phyloP scores from a whole-genome alignment of 169 alveolate species.

The Eimeria necatrix region DNA sequence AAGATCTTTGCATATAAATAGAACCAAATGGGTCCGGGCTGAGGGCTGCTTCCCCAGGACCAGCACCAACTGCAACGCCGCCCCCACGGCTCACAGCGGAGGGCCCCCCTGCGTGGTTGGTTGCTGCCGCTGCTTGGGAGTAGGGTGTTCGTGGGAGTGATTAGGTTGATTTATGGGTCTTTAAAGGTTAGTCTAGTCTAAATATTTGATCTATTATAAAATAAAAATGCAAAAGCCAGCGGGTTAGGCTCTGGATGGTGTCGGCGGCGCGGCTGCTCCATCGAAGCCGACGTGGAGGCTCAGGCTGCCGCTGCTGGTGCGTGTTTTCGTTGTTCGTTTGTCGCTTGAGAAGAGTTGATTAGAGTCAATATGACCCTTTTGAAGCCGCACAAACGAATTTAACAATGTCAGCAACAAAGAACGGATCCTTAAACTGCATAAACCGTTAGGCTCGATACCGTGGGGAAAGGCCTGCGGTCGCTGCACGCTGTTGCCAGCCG shows the following conservation, averaged over 20 bases:
- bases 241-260: not conserved
- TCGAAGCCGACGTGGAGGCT: not conserved
- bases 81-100: too few relatives aligned
- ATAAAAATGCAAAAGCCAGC: not conserved
- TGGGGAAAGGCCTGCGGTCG: constrained; percentile 39
- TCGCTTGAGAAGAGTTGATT: not conserved
- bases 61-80: too few relatives aligned
- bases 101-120: too few relatives aligned
- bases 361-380: not conserved
- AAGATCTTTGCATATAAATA: too few relatives aligned
- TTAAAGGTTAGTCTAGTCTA: too few relatives aligned
- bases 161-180: too few relatives aligned
- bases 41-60: too few relatives aligned
- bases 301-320: constrained; percentile 11
- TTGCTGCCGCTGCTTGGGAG: too few relatives aligned
- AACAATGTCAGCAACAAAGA: not conserved
- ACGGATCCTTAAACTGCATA: not conserved
- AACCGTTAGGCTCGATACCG: not conserved
- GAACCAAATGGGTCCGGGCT: too few relatives aligned
- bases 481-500: constrained; percentile 55
- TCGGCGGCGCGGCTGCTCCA: not conserved
- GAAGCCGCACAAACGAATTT: not conserved
- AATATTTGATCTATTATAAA: too few relatives aligned
- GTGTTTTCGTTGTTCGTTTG: not conserved
- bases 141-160: too few relatives aligned